Evolutionary conservation across 2,329 filamentous ascomycete species (phyloP), one percentile per base, ranked within the genome.

Genomic region (Ophiostoma ulmi): DNA sequence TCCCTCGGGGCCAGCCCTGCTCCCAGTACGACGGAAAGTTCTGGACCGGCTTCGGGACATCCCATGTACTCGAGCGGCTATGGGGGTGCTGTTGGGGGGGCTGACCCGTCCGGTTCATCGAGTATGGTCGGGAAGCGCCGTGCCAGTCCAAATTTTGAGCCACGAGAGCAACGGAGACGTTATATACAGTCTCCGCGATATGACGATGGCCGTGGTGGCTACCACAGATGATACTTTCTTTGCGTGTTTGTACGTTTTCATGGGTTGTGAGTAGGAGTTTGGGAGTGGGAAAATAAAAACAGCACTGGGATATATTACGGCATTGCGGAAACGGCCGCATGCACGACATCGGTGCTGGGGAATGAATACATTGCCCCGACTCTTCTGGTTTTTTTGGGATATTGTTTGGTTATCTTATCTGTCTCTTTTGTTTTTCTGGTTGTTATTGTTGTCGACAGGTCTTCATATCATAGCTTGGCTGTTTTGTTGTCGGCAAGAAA

Each of bases 61-160:
- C 4, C 63, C 1, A 65, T 65, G 63, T 22, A 69, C 58, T 22
- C 67, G n/a, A 20, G 63, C 55, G 58, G 70, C 13, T 39, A 58
- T 41, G 69, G 55, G 20, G 64, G 38, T 5, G 8, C 61, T 38
- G 36, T 39, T 8, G 63, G 63, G 3, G 35, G 63, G 17, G 13
- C 58, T 2, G 63, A 39, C 63, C 35, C 20, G 10, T 14, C 65
- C 4, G 31, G 69, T 22, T 41, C 55, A 5, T 68, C 31, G 67
- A 69, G 65, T 17, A 70, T 66, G 4, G 80, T 82, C 5, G 78
- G 80, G 2, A 89, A 89, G 77, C 80, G 86, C 72, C 80, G 84
- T 73, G 83, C 83, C 39, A 88, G 86, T 72, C 81, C 82, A 2
- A 84, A 86, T 20, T 77, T 79, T 67, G 77, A 79, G 58, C 77